phyloP scores from a whole-genome alignment of 345 rosid genomes.

The Sonneratia caseolaris region DNA sequence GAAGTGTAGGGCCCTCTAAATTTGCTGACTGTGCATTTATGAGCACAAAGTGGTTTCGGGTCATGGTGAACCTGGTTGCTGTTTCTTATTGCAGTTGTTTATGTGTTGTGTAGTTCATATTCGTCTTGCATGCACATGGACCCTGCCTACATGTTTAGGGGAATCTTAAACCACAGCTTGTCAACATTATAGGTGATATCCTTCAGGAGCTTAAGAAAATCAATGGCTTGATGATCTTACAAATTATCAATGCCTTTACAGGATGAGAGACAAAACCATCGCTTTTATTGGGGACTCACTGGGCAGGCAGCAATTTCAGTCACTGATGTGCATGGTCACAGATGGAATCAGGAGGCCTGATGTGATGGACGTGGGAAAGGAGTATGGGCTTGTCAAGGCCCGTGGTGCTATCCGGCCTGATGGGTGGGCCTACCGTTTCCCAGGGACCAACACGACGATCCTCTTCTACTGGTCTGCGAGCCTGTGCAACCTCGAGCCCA shows the following conservation, averaged over 20 bases:
- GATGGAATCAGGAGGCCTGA: constrained; percentile 34
- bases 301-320: constrained; percentile 54
- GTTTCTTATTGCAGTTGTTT: not conserved
- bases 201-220: not conserved
- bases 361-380: constrained; percentile 35
- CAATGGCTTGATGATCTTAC: not conserved
- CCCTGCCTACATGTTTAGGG: not conserved
- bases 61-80: not conserved
- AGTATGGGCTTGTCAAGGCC: constrained; percentile 33
- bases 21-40: not conserved
- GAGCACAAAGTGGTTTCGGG: not conserved
- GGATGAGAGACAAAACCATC: constrained; percentile 46
- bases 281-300: constrained; percentile 52
- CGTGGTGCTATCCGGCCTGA: constrained; percentile 30
- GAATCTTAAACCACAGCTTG: not conserved
- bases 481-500: constrained; percentile 33
- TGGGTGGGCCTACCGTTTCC: constrained; percentile 49
- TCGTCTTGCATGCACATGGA: not conserved
- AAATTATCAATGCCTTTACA: constrained; percentile 11
- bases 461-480: constrained; percentile 49
- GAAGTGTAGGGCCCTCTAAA: not conserved
- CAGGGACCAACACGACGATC: constrained; percentile 43
- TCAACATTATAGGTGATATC: not conserved
- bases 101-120: not conserved
- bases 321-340: constrained; percentile 49